Evolutionary conservation across 306 rosid genomes (phyloP).

Genomic region (Quercus cerris): DNA sequence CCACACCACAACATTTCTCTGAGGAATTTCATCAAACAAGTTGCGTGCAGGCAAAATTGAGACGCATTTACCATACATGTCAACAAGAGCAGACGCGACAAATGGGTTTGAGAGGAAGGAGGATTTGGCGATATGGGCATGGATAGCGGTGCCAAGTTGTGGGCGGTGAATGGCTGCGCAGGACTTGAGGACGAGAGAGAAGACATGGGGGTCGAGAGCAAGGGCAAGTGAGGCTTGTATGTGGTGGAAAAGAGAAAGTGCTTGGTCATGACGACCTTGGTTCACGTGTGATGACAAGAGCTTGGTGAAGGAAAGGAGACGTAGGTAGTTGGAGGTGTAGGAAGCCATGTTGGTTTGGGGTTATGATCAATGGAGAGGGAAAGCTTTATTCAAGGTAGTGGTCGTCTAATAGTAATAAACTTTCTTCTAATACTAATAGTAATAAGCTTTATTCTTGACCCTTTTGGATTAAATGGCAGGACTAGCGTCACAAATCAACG

Average conservation of each 20-base stretch:
- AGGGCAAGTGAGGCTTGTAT: constrained; percentile 52
- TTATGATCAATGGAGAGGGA: no score
- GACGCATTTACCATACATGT: constrained; percentile 58
- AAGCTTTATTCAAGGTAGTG: no score
- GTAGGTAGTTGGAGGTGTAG: constrained; percentile 26
- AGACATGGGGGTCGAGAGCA: constrained; percentile 67
- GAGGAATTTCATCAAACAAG: constrained; percentile 61
- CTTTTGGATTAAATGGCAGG: no score
- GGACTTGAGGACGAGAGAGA: constrained; percentile 75
- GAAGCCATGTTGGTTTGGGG: constrained; percentile 33
- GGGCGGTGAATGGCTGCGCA: constrained; percentile 54
- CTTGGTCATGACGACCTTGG: constrained; percentile 48
- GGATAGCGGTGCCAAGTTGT: constrained; percentile 58
- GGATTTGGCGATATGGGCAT: constrained; percentile 53
- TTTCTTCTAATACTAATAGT: no score
- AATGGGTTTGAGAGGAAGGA: constrained; percentile 51
- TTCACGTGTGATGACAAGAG: constrained; percentile 43
- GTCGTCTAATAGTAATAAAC: no score
- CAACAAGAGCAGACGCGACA: constrained; percentile 49
- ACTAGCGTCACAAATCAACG: no score
- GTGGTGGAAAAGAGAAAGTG: constrained; percentile 58
- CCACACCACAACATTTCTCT: constrained; percentile 61
- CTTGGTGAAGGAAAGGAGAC: constrained; percentile 51
- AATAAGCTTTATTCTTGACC: no score
- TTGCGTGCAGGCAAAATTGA: constrained; percentile 44